Evolutionary conservation across 176 grass and related monocot genomes (phyloP).

Genomic region (Rhynchospora breviuscula): DNA sequence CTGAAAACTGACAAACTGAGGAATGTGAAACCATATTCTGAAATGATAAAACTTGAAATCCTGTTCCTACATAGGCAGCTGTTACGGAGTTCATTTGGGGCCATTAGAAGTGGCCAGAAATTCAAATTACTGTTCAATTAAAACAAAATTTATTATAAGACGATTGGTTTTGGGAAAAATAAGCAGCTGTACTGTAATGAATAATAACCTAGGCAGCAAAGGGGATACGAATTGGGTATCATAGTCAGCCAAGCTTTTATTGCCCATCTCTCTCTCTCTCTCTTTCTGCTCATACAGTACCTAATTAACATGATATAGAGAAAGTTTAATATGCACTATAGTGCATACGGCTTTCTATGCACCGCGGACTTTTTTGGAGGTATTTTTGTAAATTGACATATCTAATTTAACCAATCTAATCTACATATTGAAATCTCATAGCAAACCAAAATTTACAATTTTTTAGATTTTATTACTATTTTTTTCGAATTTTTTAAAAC

Average conservation of each 20-base stretch:
- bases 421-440: too few relatives aligned
- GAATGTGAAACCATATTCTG: not conserved
- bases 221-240: not conserved
- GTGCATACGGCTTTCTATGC: too few relatives aligned
- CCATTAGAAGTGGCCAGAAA: not conserved
- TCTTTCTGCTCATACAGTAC: not conserved
- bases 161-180: not conserved
- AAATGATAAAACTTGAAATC: not conserved
- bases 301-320: not conserved
- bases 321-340: too few relatives aligned
- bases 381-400: too few relatives aligned
- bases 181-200: not conserved
- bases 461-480: too few relatives aligned
- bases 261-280: not conserved
- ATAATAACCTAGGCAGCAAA: not conserved
- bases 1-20: not conserved
- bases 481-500: too few relatives aligned
- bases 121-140: not conserved
- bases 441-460: too few relatives aligned
- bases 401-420: too few relatives aligned
- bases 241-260: not conserved
- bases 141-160: not conserved
- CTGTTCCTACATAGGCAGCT: not conserved
- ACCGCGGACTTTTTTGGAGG: too few relatives aligned
- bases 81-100: not conserved